A percentile compares a stretch with the other conserved stretches of the same genome.
These are phyloP conservation scores for Aphanoascus verrucosus DNA, from an alignment of 2,329 filamentous ascomycete genomes.

Conservation along the genomic window DNA sequence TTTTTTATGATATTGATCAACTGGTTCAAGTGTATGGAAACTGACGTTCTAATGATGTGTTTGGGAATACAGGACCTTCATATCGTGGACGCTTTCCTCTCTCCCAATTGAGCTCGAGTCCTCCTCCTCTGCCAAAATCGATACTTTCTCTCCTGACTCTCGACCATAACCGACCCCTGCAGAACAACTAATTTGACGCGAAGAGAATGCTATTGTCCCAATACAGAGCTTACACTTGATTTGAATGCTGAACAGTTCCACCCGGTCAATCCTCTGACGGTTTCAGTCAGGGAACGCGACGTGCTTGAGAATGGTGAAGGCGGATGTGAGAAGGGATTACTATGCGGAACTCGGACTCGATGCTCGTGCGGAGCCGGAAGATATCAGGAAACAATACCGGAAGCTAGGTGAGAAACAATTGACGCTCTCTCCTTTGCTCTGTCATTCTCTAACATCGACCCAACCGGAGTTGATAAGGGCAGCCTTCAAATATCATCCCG, in stretches of 20 bases:
- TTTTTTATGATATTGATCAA: neutral
- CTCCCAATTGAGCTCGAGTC: neutral
- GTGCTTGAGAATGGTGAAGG: slow-evolving; percentile 49
- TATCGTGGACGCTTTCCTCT: neutral
- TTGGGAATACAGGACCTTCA: neutral
- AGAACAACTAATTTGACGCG: neutral
- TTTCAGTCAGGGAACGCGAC: neutral
- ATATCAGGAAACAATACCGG: slow-evolving; percentile 77
- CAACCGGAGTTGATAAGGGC: neutral
- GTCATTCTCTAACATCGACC: neutral
- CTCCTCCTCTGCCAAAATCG: neutral
- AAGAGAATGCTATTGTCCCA: neutral
- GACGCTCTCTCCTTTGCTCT: neutral
- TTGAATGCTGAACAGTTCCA: neutral
- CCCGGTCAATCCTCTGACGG: neutral
- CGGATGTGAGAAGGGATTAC: slow-evolving; percentile 62
- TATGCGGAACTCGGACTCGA: slow-evolving; percentile 72
- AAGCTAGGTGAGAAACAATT: slow-evolving; percentile 55
- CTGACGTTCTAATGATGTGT: neutral
- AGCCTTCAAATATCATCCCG: slow-evolving; percentile 80
- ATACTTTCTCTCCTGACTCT: neutral
- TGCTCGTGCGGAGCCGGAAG: slow-evolving; percentile 55
- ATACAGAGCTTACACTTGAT: neutral
- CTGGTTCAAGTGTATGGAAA: neutral
- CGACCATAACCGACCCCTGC: neutral